Conservation (phyloP, 495 filamentous ascomycete genomes). For the Aspergillus sclerotiicarbonarius region DNA sequence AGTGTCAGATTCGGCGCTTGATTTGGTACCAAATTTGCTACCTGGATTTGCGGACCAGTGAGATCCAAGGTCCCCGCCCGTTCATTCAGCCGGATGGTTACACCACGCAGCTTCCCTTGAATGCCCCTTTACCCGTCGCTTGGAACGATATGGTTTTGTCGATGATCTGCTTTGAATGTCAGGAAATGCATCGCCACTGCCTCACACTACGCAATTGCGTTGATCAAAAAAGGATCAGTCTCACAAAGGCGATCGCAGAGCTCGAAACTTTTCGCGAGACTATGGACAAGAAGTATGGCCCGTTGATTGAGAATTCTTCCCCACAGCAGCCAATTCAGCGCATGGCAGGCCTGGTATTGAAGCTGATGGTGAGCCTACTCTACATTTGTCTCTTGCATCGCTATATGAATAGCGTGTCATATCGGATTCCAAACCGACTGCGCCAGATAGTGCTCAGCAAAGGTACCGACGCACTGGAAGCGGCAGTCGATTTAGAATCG, state of each 20-base stretch:
- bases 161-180: constrained; percentile 66
- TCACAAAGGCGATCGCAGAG: constrained; percentile 8
- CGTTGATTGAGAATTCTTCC: not conserved
- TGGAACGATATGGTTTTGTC: constrained; percentile 69
- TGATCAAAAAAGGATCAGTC: constrained; percentile 53
- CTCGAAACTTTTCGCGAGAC: constrained; percentile 3
- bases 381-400: constrained; percentile 14
- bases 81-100: constrained; percentile 8
- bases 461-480: constrained; percentile 30
- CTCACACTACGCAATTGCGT: constrained; percentile 61
- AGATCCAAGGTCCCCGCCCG: constrained; percentile 2
- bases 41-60: constrained; percentile 4
- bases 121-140: not conserved
- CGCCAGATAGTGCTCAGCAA: constrained; percentile 28
- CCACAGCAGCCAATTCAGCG: constrained; percentile 1
- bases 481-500: constrained; percentile 31
- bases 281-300: constrained; percentile 9
- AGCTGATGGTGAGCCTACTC: constrained; percentile 11
- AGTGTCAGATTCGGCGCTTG: constrained; percentile 8
- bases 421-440: constrained; percentile 27
- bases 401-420: constrained; percentile 11
- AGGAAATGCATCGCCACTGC: constrained; percentile 67
- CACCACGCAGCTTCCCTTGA: constrained; percentile 5
- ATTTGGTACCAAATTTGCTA: constrained; percentile 12
- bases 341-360: not conserved